Conservation (phyloP, 2,329 filamentous ascomycete species). For the Cercospora zeae-maydis region DNA sequence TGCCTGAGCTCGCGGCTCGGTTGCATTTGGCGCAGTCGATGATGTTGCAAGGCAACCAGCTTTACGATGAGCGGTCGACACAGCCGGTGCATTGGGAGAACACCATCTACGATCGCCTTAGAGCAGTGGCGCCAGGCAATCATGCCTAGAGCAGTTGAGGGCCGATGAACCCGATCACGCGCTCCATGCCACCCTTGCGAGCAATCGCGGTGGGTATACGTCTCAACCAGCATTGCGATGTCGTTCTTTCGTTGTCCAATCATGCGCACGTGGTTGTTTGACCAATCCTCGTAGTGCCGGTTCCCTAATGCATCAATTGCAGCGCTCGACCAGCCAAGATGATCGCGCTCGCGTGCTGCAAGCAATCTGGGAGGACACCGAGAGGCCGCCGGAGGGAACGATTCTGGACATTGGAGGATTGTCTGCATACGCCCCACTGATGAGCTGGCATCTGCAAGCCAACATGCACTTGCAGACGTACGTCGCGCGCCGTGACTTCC, state of each 20-base stretch:
- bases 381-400: constrained; percentile 8
- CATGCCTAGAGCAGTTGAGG: background rate
- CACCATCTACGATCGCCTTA: background rate
- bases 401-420: constrained; percentile 10
- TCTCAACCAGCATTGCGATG: background rate
- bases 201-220: background rate
- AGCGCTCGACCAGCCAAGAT: background rate
- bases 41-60: constrained; percentile 5
- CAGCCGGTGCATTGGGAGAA: background rate
- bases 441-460: constrained; percentile 9
- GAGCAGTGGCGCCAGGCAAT: background rate
- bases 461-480: background rate
- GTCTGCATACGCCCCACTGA: background rate
- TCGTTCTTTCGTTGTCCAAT: background rate
- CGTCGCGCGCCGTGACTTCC: background rate
- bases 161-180: background rate
- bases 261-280: background rate
- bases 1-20: background rate
- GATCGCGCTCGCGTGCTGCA: background rate
- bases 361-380: constrained; percentile 6
- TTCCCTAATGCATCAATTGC: background rate
- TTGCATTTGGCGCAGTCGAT: background rate
- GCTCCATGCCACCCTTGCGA: background rate
- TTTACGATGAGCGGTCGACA: background rate
- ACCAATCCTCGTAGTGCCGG: background rate